Conservation (phyloP, 108 stramenopile species). For the Conticribra guillardii region DNA sequence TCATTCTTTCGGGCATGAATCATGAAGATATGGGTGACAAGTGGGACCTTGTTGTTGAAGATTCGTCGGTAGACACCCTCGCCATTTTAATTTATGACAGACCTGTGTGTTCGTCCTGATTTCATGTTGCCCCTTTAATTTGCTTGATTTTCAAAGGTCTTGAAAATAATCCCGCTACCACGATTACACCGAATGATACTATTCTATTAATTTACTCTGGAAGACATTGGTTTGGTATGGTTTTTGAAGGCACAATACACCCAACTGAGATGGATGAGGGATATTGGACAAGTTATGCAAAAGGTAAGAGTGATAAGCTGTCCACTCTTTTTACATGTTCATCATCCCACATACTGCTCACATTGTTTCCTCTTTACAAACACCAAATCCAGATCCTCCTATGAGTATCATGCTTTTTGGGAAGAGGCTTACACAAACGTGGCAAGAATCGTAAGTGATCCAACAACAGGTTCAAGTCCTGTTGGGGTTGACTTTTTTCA, state of each 20-base stretch:
- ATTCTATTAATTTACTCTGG: background rate
- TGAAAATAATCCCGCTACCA: background rate
- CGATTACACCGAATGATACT: background rate
- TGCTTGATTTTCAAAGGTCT: background rate
- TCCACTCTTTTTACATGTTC: background rate
- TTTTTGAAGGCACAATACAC: background rate
- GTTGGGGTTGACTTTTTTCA: slow-evolving; percentile 27
- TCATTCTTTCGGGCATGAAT: too few species aligned
- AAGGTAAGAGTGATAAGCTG: background rate
- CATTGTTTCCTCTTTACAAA: background rate
- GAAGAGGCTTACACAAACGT: slow-evolving; percentile 14
- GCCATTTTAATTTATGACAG: too few species aligned
- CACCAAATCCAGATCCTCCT: too few species aligned
- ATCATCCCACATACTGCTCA: background rate
- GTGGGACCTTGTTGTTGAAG: background rate
- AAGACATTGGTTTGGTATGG: background rate
- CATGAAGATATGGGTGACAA: background rate
- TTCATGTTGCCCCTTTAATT: background rate
- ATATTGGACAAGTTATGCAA: background rate
- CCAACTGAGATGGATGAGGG: background rate
- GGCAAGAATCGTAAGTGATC: slow-evolving; percentile 28
- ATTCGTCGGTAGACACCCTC: too few species aligned
- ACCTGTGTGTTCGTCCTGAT: background rate
- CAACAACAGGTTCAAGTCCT: slow-evolving; percentile 13
- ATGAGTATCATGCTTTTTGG: slow-evolving; percentile 39